phyloP scores from a whole-genome alignment of 352 stramenopile species.

The Phytophthora cryptogea region DNA sequence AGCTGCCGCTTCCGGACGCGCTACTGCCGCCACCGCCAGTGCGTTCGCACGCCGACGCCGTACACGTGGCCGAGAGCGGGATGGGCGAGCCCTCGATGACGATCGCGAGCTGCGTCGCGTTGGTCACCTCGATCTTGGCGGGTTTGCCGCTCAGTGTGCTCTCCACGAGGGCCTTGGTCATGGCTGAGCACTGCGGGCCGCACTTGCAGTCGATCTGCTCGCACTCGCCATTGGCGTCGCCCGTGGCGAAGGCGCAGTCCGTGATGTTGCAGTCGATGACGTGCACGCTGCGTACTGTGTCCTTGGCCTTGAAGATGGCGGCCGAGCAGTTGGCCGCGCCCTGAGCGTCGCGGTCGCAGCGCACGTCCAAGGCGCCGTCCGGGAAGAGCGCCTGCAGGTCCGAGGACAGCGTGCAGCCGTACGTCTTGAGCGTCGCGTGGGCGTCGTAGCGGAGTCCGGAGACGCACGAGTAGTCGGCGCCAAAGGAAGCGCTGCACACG shows the following conservation, averaged over 20 bases:
- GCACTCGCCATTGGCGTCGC: slow-evolving; percentile 46
- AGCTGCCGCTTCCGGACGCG: slow-evolving; percentile 33
- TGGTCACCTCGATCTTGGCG: slow-evolving; percentile 51
- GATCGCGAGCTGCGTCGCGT: slow-evolving; percentile 55
- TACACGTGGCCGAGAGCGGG: slow-evolving; percentile 66
- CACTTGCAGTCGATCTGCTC: slow-evolving; percentile 68
- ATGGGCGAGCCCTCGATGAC: slow-evolving; percentile 75
- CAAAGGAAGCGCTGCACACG: slow-evolving; percentile 46
- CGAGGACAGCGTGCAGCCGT: slow-evolving; percentile 57
- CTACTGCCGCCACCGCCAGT: slow-evolving; percentile 31
- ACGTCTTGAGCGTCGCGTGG: slow-evolving; percentile 61
- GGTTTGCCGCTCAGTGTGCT: slow-evolving; percentile 67
- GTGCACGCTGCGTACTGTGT: slow-evolving; percentile 52
- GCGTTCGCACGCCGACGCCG: slow-evolving; percentile 64
- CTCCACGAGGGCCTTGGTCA: slow-evolving; percentile 77
- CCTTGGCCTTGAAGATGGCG: slow-evolving; percentile 66
- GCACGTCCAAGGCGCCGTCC: slow-evolving; percentile 66
- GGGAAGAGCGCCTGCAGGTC: slow-evolving; percentile 66
- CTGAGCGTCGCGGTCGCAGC: slow-evolving; percentile 53
- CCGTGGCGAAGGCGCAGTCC: slow-evolving; percentile 51
- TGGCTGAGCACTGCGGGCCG: slow-evolving; percentile 51
- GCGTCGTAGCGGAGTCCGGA: slow-evolving; percentile 57
- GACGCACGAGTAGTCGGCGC: slow-evolving; percentile 45
- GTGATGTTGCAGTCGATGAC: slow-evolving; percentile 76
- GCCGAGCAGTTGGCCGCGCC: slow-evolving; percentile 52